A percentile compares a stretch with the other conserved stretches of the same genome.
These are phyloP conservation scores for Dictyostelium capitatum DNA, from an alignment of 78 protist species.

Conservation along the genomic window DNA sequence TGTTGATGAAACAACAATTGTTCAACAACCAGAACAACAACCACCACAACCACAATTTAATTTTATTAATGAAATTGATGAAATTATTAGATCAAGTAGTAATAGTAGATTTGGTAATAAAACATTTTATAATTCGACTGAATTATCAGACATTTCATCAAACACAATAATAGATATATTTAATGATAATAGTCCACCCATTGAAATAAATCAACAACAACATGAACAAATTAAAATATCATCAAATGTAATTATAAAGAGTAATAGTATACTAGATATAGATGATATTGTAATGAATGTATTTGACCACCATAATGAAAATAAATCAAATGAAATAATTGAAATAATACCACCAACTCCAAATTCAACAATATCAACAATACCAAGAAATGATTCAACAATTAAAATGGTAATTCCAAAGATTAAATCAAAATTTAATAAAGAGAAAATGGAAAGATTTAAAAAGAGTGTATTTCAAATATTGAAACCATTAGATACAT, in stretches of 20 bases:
- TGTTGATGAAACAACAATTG: background rate
- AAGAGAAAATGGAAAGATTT: slow-evolving; percentile 45
- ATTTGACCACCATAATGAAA: too few relatives aligned
- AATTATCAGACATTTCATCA: background rate
- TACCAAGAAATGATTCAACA: background rate
- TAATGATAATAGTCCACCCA: too few relatives aligned
- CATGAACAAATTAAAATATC: background rate
- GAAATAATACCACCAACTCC: slow-evolving; percentile 32
- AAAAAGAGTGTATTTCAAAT: slow-evolving; percentile 61
- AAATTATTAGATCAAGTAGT: too few relatives aligned
- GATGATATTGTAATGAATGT: too few relatives aligned
- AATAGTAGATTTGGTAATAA: background rate
- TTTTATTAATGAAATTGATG: background rate
- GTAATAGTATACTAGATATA: too few relatives aligned
- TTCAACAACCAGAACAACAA: background rate
- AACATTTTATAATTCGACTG: background rate
- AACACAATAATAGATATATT: background rate
- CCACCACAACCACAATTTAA: too few relatives aligned
- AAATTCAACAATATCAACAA: background rate
- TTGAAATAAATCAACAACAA: background rate
- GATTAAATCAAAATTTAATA: slow-evolving; percentile 2
- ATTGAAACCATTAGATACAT: slow-evolving; percentile 17
- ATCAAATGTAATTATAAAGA: too few relatives aligned
- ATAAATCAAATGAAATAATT: too few relatives aligned
- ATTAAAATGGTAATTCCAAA: slow-evolving; percentile 9